Evolutionary conservation across 2,329 filamentous ascomycete genomes (phyloP), one percentile per base, ranked within the genome.

Genomic region (Aspergillus tanneri): DNA sequence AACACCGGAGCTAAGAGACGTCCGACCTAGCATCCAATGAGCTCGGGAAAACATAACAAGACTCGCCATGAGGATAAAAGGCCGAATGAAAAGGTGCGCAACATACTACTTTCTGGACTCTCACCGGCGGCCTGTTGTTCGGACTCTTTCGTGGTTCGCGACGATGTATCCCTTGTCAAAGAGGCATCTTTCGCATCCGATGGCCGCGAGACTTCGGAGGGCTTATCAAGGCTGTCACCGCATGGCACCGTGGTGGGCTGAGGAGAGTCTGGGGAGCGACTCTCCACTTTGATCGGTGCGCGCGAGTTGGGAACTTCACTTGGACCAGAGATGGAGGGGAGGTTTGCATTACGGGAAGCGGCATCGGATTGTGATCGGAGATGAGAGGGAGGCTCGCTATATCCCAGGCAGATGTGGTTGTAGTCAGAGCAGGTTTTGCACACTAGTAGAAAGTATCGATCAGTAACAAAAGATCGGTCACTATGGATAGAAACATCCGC

Each of bases 371-470:
- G 62, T n/a, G 64, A 59, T 55, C 68, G 65, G 34, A 58, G 41
- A 44, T 69, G 65, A 14, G 62, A 58, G 9, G 56, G 50, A 9
- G 67, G 62, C 22, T 85, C 83, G 14, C 75, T 78, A 61, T 88
- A 89, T 24, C 86, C 86, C 28, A 85, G 69, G 64, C 86, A 90
- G 12, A 73, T 71, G 61, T 89, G 85, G 8, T 84, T 83, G 61
- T 87, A 87, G 58, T 86, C 86, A 49, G 80, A 77, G 60, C 86
- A 90, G 9, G 86, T 89, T 49, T 84, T 85, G 69, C 86, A 89
- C 16, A 78, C 70, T 68, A 46, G 36, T 43, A 8, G 24, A 14
- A 34, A 14, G 7, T 10, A 46, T 47, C 35, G 47, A 52, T 49
- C 23, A 49, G 50, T 41, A 35, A 10, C 14, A 12, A n/a, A 23